A percentile compares a stretch with the other conserved stretches of the same genome.
These are phyloP conservation scores for Harrya chromipes DNA, from an alignment of 768 basidiomycete species.

Conservation along the genomic window DNA sequence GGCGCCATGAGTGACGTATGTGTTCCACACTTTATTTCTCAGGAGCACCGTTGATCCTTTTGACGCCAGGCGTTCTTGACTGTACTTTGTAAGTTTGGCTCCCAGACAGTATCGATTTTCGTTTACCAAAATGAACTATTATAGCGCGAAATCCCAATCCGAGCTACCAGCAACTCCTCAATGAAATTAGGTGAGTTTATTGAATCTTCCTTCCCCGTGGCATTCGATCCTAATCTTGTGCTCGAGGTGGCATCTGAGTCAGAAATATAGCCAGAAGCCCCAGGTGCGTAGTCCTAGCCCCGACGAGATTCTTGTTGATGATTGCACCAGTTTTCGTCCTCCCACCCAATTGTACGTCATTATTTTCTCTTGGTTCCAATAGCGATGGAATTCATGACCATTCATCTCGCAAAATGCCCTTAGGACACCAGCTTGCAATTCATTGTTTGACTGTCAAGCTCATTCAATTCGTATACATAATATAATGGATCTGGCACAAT, in stretches of 20 bases:
- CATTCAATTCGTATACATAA: neutral
- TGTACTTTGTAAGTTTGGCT: slow-evolving; percentile 42
- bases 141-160: slow-evolving; percentile 45
- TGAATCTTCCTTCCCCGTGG: neutral
- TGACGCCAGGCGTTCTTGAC: slow-evolving; percentile 51
- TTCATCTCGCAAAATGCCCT: neutral
- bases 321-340: slow-evolving; percentile 36
- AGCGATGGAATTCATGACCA: neutral
- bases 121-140: neutral
- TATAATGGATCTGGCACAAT: neutral
- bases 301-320: slow-evolving; percentile 6
- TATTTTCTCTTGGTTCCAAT: neutral
- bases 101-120: neutral
- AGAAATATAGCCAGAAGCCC: slow-evolving; percentile 56
- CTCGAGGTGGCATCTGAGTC: slow-evolving; percentile 38
- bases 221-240: neutral
- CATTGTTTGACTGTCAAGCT: slow-evolving; percentile 20
- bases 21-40: slow-evolving; percentile 4
- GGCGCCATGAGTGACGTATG: slow-evolving; percentile 80
- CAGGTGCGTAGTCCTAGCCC: slow-evolving; percentile 31
- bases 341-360: slow-evolving; percentile 41
- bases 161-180: slow-evolving; percentile 50
- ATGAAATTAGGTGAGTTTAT: slow-evolving; percentile 38
- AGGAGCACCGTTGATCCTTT: neutral
- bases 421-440: slow-evolving; percentile 32